These are phyloP conservation scores for Ganoderma sinense DNA, from an alignment of 1,284 basidiomycete species.

Conservation along the genomic window DNA sequence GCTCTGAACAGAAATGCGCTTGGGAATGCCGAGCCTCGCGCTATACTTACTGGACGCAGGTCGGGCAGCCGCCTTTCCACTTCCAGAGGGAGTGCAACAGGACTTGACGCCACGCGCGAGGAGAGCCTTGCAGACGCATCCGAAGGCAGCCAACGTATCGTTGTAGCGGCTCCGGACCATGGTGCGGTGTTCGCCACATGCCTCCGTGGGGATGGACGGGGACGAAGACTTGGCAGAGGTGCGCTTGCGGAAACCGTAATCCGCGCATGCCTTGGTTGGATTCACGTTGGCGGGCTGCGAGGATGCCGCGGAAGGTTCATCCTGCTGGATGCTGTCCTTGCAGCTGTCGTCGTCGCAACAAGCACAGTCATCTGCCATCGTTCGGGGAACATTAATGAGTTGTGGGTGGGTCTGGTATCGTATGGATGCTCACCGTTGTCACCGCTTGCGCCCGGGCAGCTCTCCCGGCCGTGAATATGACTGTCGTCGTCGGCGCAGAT, in stretches of 20 bases:
- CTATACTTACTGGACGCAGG: constrained; percentile 20
- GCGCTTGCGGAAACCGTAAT: constrained; percentile 35
- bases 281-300: not conserved
- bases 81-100: constrained; percentile 32
- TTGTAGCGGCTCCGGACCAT: constrained; percentile 38
- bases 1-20: constrained; percentile 22
- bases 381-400: too few species aligned
- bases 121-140: constrained; percentile 41
- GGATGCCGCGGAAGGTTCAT: too few species aligned
- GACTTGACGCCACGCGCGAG: constrained; percentile 39
- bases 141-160: constrained; percentile 40
- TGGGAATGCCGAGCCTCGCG: constrained; percentile 17
- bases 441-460: too few species aligned
- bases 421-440: too few species aligned
- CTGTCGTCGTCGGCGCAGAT: constrained; percentile 41
- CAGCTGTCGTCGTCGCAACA: constrained; percentile 19
- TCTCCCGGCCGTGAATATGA: constrained; percentile 38
- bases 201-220: constrained; percentile 28
- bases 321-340: not conserved
- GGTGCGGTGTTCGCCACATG: constrained; percentile 39
- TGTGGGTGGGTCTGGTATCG: too few species aligned
- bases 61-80: constrained; percentile 17
- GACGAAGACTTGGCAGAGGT: constrained; percentile 6
- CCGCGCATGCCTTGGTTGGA: constrained; percentile 10
- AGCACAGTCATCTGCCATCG: too few species aligned